Percentiles rank a stretch among this genome's conserved stretches.
Evolutionary conservation across 495 filamentous ascomycete species (phyloP).

Genomic region (Paragyromitra xinjiangensis): DNA sequence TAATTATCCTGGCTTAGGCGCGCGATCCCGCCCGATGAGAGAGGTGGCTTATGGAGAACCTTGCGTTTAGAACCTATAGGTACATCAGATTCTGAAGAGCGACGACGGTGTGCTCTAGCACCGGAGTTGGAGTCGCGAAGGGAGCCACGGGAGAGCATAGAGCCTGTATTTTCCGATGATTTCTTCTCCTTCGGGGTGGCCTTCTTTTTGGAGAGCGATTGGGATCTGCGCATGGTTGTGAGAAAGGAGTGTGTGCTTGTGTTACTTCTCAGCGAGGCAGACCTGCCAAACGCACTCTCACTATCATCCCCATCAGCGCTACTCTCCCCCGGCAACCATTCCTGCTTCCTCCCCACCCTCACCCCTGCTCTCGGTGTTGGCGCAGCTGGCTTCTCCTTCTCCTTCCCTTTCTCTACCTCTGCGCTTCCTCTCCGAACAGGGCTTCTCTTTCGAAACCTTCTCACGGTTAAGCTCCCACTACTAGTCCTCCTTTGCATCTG

Average conservation of each 20-base stretch:
- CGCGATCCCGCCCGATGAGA: not conserved
- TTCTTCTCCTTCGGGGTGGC: not conserved
- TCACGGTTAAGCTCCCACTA: conserved; percentile 35
- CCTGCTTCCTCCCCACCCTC: conserved; percentile 7
- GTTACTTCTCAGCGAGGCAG: not conserved
- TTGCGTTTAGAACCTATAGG: not conserved
- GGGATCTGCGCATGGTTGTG: conserved; percentile 15
- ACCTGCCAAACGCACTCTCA: not conserved
- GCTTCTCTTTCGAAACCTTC: conserved; percentile 35
- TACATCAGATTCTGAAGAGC: not conserved
- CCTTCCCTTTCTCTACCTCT: not conserved
- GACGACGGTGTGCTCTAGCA: not conserved
- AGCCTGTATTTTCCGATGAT: not conserved
- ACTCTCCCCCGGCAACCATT: conserved; percentile 5
- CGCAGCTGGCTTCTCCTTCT: not conserved
- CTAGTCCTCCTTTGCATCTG: conserved; percentile 24
- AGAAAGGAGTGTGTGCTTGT: conserved; percentile 25
- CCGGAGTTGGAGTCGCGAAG: not conserved
- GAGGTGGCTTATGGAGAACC: not conserved
- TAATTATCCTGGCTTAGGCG: not conserved
- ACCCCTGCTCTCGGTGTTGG: not conserved
- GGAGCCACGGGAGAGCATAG: conserved; percentile 12
- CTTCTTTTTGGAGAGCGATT: not conserved
- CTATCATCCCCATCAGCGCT: conserved; percentile 12
- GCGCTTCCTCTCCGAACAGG: not conserved